Conservation (phyloP, 1,284 basidiomycete genomes). For the Spongispora temasekensis region DNA sequence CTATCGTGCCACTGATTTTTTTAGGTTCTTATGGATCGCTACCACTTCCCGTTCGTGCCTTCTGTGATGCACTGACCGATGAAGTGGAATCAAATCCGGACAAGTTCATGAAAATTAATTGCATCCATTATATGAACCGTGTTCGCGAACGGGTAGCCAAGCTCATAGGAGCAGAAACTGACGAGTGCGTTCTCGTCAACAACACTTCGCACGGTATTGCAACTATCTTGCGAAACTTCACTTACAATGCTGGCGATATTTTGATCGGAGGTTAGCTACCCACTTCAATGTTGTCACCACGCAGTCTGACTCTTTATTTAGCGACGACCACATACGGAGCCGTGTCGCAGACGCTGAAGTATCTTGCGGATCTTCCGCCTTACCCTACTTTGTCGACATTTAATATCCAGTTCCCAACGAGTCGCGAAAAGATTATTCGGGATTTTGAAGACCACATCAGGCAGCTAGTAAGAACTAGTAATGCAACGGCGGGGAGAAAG, state of each 20-base stretch:
- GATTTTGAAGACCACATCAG: conserved; percentile 50
- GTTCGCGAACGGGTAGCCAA: conserved; percentile 56
- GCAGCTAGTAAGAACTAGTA: conserved; percentile 15
- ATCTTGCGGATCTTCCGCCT: conserved; percentile 59
- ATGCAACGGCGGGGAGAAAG: conserved; percentile 41
- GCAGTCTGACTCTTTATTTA: conserved; percentile 27
- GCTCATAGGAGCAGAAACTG: conserved; percentile 56
- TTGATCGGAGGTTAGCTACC: conserved; percentile 39
- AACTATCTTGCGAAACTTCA: conserved; percentile 64
- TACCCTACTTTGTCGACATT: conserved; percentile 55
- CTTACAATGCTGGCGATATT: conserved; percentile 48
- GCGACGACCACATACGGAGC: conserved; percentile 71
- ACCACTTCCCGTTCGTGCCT: conserved; percentile 59
- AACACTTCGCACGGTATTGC: conserved; percentile 72
- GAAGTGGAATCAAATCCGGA: conserved; percentile 66
- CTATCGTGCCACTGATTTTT: background rate
- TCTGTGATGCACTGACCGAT: conserved; percentile 46
- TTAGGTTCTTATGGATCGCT: conserved; percentile 71
- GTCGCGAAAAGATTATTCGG: conserved; percentile 58
- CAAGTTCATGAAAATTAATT: conserved; percentile 53
- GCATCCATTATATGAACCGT: conserved; percentile 32
- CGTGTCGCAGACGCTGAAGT: conserved; percentile 56
- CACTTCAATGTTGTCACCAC: background rate
- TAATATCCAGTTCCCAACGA: conserved; percentile 61
- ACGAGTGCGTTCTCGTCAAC: conserved; percentile 68